Evolutionary conservation across 2,329 filamentous ascomycete species (phyloP).

Genomic region (Aspergillus sp.): DNA sequence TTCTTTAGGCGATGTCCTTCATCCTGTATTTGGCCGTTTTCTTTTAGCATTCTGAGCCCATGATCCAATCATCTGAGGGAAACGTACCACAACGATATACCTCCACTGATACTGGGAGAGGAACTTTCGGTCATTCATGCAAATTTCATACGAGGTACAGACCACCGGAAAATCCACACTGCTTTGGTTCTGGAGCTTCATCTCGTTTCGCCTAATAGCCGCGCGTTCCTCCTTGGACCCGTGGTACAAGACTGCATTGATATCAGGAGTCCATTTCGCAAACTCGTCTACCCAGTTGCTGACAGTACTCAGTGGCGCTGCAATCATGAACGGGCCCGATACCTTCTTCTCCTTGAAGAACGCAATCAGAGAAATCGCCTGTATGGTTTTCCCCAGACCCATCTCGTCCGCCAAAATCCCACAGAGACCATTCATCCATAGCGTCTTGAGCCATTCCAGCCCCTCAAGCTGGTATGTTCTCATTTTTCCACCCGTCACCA

Average conservation of each 20-base stretch:
- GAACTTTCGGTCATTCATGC: conserved; percentile 77
- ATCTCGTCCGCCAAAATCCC: conserved; percentile 92
- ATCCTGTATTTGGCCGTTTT: conserved; percentile 47
- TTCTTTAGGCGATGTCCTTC: conserved; percentile 98
- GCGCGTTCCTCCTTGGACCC: conserved; percentile 72
- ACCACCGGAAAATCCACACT: conserved; percentile 76
- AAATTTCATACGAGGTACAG: conserved; percentile 93
- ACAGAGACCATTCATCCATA: conserved; percentile 84
- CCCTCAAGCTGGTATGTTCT: conserved; percentile 90
- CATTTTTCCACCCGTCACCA: conserved; percentile 83
- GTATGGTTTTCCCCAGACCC: conserved; percentile 87
- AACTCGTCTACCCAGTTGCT: conserved; percentile 97
- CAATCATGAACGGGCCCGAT: conserved; percentile 84
- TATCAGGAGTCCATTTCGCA: conserved; percentile 75
- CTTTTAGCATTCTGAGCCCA: not conserved
- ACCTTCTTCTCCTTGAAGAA: conserved; percentile 78
- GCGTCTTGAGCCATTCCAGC: conserved; percentile 76
- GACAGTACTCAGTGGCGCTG: conserved; percentile 81
- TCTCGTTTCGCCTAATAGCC: conserved; percentile 60
- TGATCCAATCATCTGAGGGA: not conserved
- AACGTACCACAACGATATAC: conserved; percentile 78
- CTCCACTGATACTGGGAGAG: conserved; percentile 85
- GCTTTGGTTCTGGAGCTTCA: conserved; percentile 60
- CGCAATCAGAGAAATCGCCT: conserved; percentile 80
- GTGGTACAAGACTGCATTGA: conserved; percentile 86